Conservation (phyloP, 2,329 filamentous ascomycete genomes). For the Dactylellina haptotyla region DNA sequence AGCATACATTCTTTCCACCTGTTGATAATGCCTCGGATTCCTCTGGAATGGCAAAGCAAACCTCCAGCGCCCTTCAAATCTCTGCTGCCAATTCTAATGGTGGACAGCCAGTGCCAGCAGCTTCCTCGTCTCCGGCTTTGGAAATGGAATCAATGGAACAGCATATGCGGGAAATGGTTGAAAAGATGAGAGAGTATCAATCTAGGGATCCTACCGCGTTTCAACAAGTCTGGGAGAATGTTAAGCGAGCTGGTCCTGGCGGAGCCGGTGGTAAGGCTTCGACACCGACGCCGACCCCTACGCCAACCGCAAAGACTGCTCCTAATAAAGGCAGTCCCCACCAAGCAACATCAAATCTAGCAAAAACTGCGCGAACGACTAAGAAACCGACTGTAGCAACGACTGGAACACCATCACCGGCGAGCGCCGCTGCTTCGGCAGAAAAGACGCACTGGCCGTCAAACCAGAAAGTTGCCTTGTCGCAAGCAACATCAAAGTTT, state of each 20-base stretch:
- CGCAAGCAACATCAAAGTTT: slow-evolving; percentile 22
- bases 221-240: slow-evolving; percentile 67
- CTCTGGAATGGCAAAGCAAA: neutral
- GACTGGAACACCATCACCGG: neutral
- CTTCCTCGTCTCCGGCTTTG: neutral
- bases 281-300: slow-evolving; percentile 1
- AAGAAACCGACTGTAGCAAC: neutral
- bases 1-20: slow-evolving; percentile 28
- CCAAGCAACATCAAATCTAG: neutral
- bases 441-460: slow-evolving; percentile 43
- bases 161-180: slow-evolving; percentile 60
- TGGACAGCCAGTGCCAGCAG: neutral
- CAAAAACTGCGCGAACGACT: slow-evolving; percentile 3
- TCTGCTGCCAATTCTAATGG: neutral
- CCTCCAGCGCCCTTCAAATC: neutral
- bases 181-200: slow-evolving; percentile 70
- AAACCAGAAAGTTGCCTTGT: slow-evolving; percentile 25
- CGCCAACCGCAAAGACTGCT: slow-evolving; percentile 47
- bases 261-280: slow-evolving; percentile 18
- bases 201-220: slow-evolving; percentile 68
- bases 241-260: slow-evolving; percentile 63
- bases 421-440: slow-evolving; percentile 27
- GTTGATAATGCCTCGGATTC: neutral
- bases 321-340: slow-evolving; percentile 55
- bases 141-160: slow-evolving; percentile 56